phyloP scores from a whole-genome alignment of 225 moss, liverwort and hornwort species.

The Polytrichum commune region DNA sequence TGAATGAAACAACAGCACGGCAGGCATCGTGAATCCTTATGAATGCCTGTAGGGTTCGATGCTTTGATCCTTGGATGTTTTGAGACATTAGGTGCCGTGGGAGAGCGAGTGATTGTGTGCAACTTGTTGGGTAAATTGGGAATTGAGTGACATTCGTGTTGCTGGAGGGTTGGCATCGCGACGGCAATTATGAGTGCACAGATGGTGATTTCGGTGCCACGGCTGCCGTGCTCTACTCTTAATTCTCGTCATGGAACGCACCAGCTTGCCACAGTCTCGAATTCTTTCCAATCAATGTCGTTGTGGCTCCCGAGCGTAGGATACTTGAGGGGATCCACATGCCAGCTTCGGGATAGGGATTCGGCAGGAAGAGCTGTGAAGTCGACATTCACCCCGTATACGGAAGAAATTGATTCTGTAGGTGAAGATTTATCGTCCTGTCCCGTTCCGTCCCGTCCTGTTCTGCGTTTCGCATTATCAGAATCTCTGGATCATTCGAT shows the following conservation, averaged over 20 bases:
- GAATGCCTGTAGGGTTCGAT: no score
- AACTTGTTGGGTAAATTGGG: no score
- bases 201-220: slow-evolving; percentile 9
- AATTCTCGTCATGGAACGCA: slow-evolving; percentile 6
- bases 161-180: slow-evolving; percentile 2
- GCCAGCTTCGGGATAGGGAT: background rate
- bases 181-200: slow-evolving; percentile 15
- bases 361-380: slow-evolving; percentile 9
- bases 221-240: slow-evolving; percentile 22
- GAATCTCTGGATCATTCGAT: no score
- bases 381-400: slow-evolving; percentile 15
- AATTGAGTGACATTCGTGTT: no score
- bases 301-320: background rate
- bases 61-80: no score
- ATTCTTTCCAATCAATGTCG: slow-evolving; percentile 13
- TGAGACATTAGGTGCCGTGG: no score
- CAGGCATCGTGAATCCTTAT: no score
- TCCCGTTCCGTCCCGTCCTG: no score
- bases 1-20: no score
- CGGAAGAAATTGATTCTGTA: slow-evolving; percentile 26
- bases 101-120: no score
- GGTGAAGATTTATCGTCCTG: background rate
- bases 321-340: background rate
- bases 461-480: no score
- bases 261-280: background rate